Conservation (phyloP, 257 asterid species). For the Ballota nigra region DNA sequence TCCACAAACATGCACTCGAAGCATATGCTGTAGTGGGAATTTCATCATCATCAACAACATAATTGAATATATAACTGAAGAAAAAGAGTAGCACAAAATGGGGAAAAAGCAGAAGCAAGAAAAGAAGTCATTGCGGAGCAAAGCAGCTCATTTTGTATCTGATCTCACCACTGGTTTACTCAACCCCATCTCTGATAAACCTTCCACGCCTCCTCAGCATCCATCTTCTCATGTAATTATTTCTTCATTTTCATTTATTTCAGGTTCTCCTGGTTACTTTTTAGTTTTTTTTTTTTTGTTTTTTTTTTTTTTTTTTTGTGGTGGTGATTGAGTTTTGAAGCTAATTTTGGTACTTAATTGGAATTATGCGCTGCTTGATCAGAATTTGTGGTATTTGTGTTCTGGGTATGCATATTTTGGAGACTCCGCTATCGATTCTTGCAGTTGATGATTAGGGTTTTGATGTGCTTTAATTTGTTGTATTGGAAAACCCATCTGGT, state of each 20-base stretch:
- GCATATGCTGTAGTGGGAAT: slow-evolving; percentile 25
- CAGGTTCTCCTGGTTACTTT: neutral
- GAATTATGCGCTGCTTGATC: slow-evolving; percentile 23
- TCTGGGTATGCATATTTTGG: neutral
- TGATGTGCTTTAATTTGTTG: slow-evolving; percentile 15
- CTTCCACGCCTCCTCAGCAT: slow-evolving; percentile 33
- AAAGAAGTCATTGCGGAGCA: slow-evolving; percentile 62
- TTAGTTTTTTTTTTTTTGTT: no score
- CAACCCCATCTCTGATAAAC: slow-evolving; percentile 86
- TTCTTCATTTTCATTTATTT: neutral
- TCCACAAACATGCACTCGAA: neutral
- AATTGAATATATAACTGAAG: neutral
- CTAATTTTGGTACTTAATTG: slow-evolving; percentile 12
- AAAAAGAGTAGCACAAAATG: slow-evolving; percentile 24
- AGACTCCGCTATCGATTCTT: neutral
- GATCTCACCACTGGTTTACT: slow-evolving; percentile 84
- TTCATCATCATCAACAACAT: slow-evolving; percentile 5
- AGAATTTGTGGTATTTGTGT: slow-evolving; percentile 16
- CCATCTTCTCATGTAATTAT: slow-evolving; percentile 41
- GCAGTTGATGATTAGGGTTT: slow-evolving; percentile 26
- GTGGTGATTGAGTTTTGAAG: slow-evolving; percentile 3
- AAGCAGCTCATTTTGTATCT: slow-evolving; percentile 92
- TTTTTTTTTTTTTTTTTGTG: no score
- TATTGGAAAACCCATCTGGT: neutral
- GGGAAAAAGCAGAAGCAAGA: slow-evolving; percentile 38